These are phyloP conservation scores for Phanerodontia chrysosporium DNA, from an alignment of 768 basidiomycete species.

Conservation along the genomic window DNA sequence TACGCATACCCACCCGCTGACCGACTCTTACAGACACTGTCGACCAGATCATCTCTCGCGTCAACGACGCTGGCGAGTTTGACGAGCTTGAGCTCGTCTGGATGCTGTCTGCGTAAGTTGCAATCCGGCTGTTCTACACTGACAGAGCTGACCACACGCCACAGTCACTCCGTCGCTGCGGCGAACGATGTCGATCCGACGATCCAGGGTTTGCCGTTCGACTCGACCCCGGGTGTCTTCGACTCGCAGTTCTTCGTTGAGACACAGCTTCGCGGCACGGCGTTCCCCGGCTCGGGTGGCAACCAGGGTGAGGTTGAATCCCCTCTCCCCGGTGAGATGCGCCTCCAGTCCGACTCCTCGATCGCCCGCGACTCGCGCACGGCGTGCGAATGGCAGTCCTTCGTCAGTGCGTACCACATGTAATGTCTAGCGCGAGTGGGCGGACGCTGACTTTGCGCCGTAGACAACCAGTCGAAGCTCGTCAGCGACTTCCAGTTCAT, in stretches of 20 bases:
- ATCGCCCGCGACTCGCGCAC: conserved; percentile 13
- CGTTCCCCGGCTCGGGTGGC: conserved; percentile 16
- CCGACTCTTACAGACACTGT: conserved; percentile 15
- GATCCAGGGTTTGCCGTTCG: conserved; percentile 13
- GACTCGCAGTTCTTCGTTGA: conserved; percentile 16
- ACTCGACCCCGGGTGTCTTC: conserved; percentile 9
- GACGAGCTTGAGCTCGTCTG: conserved; percentile 21
- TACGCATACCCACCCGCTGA: neutral
- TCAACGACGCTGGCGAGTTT: conserved; percentile 21
- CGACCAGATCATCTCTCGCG: conserved; percentile 22
- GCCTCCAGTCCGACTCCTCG: conserved; percentile 24
- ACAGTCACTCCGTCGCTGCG: conserved; percentile 22
- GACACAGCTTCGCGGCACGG: conserved; percentile 14
- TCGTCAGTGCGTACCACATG: conserved; percentile 6
- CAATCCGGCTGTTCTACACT: neutral
- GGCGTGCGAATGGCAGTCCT: conserved; percentile 15
- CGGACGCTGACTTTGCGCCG: neutral
- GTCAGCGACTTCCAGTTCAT: conserved; percentile 14
- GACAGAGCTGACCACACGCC: neutral
- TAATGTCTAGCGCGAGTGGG: neutral
- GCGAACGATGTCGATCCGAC: conserved; percentile 25
- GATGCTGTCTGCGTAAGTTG: conserved; percentile 19
- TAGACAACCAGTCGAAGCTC: conserved; percentile 20
- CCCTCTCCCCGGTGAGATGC: conserved; percentile 19
- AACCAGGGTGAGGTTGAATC: conserved; percentile 21